Evolutionary conservation across 2,329 filamentous ascomycete genomes (phyloP).

Genomic region (Hymenoscyphus albidus): DNA sequence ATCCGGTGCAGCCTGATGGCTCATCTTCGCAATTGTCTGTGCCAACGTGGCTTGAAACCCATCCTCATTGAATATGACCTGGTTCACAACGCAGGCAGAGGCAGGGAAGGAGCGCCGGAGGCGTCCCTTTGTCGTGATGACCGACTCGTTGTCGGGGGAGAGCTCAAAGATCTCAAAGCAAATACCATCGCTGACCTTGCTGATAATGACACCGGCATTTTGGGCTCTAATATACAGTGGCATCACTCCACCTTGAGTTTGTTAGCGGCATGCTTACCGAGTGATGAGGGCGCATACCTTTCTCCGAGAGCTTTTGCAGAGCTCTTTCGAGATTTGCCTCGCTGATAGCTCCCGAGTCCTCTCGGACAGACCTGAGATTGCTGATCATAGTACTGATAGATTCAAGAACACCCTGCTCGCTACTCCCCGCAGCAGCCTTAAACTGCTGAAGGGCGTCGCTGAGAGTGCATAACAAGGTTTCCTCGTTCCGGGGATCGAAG

Average conservation of each 20-base stretch:
- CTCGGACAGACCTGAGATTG: neutral
- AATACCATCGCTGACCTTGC: conserved; percentile 19
- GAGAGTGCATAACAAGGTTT: neutral
- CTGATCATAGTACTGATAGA: neutral
- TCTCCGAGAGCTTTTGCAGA: conserved; percentile 10
- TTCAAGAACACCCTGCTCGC: neutral
- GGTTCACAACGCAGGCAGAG: conserved; percentile 34
- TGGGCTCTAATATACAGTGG: conserved; percentile 39
- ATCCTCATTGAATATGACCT: conserved; percentile 25
- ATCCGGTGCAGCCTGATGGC: conserved; percentile 8
- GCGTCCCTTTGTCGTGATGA: conserved; percentile 38
- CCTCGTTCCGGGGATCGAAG: conserved; percentile 17
- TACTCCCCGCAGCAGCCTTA: neutral
- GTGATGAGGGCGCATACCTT: neutral
- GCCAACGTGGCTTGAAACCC: conserved; percentile 13
- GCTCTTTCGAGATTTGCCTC: conserved; percentile 11
- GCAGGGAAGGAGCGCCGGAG: conserved; percentile 45
- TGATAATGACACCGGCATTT: conserved; percentile 45
- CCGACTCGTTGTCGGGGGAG: conserved; percentile 38
- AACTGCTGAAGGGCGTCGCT: neutral
- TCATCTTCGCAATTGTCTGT: conserved; percentile 14
- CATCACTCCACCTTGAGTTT: conserved; percentile 8
- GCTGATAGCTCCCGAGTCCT: conserved; percentile 8
- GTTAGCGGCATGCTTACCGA: neutral
- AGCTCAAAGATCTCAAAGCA: conserved; percentile 45